Conservation (phyloP, 441 rosid genomes). For the Capsella rubella region DNA sequence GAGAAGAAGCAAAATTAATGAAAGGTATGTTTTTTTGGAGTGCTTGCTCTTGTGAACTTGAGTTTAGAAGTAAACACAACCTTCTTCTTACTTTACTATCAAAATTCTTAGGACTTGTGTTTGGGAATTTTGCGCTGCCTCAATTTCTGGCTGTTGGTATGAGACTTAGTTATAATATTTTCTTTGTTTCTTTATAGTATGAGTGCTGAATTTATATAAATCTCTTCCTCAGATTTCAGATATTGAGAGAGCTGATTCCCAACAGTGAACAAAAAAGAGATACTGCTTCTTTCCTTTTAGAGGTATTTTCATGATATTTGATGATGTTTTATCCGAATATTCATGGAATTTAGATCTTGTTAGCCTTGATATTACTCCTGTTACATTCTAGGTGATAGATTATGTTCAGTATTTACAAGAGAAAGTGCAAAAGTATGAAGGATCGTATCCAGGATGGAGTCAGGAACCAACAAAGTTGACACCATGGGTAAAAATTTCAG, state of each 20-base stretch:
- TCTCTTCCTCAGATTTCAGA: constrained; percentile 65
- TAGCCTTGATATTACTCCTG: constrained; percentile 18
- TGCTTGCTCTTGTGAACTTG: neutral
- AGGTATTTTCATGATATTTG: constrained; percentile 47
- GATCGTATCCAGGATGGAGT: constrained; percentile 70
- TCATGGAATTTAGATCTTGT: constrained; percentile 14
- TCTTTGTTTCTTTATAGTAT: neutral
- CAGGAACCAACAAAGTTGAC: constrained; percentile 73
- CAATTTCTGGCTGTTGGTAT: neutral
- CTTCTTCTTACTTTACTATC: neutral
- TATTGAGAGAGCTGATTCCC: constrained; percentile 72
- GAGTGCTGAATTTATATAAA: constrained; percentile 2
- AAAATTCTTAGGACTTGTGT: neutral
- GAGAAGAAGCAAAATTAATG: constrained; percentile 78
- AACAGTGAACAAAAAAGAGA: constrained; percentile 74
- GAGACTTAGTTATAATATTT: neutral
- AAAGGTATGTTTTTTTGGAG: constrained; percentile 49
- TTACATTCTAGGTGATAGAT: constrained; percentile 64
- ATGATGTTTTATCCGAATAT: neutral
- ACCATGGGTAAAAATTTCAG: constrained; percentile 62
- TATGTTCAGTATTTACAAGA: constrained; percentile 71
- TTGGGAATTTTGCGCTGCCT: constrained; percentile 16
- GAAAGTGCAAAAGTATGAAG: constrained; percentile 69
- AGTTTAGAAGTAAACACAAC: neutral
- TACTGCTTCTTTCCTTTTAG: constrained; percentile 73